Conservation (phyloP, 1,284 basidiomycete genomes). For the Clitocybe nebularis region DNA sequence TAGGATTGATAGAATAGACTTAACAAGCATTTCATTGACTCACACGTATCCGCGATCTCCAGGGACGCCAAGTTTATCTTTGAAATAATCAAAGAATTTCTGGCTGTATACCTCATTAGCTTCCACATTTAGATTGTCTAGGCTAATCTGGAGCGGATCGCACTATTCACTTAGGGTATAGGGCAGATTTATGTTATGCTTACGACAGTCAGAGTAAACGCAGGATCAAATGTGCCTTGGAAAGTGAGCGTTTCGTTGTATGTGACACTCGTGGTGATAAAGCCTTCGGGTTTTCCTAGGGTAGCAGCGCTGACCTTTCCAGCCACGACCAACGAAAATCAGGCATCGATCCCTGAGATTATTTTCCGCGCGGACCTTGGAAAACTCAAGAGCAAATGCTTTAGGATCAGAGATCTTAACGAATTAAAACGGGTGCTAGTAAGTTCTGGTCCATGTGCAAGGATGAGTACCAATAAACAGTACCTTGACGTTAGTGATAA, state of each 20-base stretch:
- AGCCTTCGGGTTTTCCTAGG: constrained; percentile 49
- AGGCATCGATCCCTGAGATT: not conserved
- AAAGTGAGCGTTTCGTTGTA: constrained; percentile 59
- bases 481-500: constrained; percentile 60
- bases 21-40: constrained; percentile 14
- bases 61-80: constrained; percentile 45
- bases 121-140: constrained; percentile 51
- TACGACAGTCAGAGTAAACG: constrained; percentile 54
- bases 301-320: constrained; percentile 46
- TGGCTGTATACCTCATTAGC: constrained; percentile 51
- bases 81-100: constrained; percentile 49
- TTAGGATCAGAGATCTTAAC: constrained; percentile 44
- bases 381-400: constrained; percentile 55
- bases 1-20: not conserved
- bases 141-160: constrained; percentile 40
- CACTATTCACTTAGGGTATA: not conserved
- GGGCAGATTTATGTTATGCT: constrained; percentile 20
- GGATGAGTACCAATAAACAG: constrained; percentile 6
- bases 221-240: constrained; percentile 58
- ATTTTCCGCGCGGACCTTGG: constrained; percentile 40
- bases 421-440: not conserved
- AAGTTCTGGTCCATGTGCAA: not conserved
- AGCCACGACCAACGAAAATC: constrained; percentile 1
- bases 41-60: constrained; percentile 57
- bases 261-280: constrained; percentile 47